Evolutionary conservation across 2,329 filamentous ascomycete species (phyloP).

Genomic region (Monilinia vaccinii-corymbosi): DNA sequence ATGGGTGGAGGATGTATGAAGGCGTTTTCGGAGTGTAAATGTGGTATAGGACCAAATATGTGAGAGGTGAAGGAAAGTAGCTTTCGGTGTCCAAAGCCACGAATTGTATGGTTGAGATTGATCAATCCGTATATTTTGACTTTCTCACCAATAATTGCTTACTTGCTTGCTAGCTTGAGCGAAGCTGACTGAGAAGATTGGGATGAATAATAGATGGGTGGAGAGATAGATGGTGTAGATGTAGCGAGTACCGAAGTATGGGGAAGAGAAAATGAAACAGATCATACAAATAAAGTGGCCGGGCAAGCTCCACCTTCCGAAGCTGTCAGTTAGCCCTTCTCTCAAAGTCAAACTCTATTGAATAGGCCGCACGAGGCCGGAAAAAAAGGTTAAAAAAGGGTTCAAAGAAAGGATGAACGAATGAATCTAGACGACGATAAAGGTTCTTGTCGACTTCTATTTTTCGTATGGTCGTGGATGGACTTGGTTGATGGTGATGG

Average conservation of each 20-base stretch:
- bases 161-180: neutral
- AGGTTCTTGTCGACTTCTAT: too few species aligned
- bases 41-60: neutral
- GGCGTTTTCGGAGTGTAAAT: neutral
- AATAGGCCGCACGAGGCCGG: too few species aligned
- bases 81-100: neutral
- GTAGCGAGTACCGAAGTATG: neutral
- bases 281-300: neutral
- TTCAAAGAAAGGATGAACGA: too few species aligned
- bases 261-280: neutral
- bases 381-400: too few species aligned
- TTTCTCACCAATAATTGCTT: neutral
- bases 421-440: too few species aligned
- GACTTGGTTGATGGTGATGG: too few species aligned
- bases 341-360: neutral
- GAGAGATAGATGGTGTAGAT: neutral
- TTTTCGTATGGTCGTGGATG: too few species aligned
- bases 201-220: neutral
- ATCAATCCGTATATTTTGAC: neutral
- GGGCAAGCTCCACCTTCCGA: neutral
- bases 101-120: neutral
- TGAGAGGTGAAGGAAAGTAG: neutral
- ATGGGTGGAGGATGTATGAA: too few species aligned
- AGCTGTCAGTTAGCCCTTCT: neutral
- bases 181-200: neutral